Base-by-base conservation (phyloP, 805 yeast species). In the Monosporozyma solicola region DNA sequence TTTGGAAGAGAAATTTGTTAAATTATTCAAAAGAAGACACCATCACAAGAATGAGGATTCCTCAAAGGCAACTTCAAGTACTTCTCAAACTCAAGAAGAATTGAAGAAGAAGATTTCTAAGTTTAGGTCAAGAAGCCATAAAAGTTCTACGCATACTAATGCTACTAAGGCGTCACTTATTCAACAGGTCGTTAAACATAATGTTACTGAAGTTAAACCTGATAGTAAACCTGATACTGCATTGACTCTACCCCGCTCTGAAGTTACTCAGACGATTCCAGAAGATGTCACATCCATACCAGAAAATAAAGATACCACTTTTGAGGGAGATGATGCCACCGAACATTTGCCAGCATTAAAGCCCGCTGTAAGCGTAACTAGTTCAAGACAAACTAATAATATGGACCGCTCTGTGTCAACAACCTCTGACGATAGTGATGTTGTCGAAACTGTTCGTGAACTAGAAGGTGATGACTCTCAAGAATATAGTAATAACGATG, bases 1-100 rank as follows among this genome's bases (percentile, higher is more conserved):
- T 10, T 46, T 51, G 15, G 53, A 63, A 48, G 61, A 64, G 50
- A 63, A 63, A 50, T 59, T 65, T 48, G 66, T 59, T 7, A 63
- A 58, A 41, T 49, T 61, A 29, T 61, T 61, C 41, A 61, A 55
- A 49, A 59, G 61, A 32, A 60, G 54, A 41, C 37, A 53, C 27
- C 60, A 57, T 41, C 48, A 54, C 27, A 46, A 52, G 54, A 41
- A 52, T 51, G 48, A 41, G 11, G 52, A 54, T 32, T 9, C 49
- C 5, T 10, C 55, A 10, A 49, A 41, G 11, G n/a, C 41, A 16
- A 35, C 48, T 5, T 50, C 50, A 16, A 33, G 47, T 9, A 20
- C 9, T 13, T 9, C 24, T 15, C 48, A 50, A 20, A 25, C 46
- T 33, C 52, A 48, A 41, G 54, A 47, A 22, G 55, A 54, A 10